These are phyloP conservation scores for Monosporascus sp. DNA, from an alignment of 2,329 filamentous ascomycete genomes.

Conservation along the genomic window DNA sequence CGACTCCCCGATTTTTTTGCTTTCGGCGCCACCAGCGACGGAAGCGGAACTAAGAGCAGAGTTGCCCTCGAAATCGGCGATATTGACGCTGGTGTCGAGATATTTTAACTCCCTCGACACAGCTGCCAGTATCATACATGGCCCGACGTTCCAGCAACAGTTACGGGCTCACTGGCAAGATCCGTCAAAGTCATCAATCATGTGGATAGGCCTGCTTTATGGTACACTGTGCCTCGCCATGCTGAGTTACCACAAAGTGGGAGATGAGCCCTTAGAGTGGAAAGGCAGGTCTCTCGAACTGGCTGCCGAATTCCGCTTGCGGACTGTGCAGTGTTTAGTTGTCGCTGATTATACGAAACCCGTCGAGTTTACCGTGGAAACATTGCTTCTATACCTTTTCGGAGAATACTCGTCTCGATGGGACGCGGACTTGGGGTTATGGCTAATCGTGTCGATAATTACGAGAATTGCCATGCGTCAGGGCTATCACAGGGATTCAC, in stretches of 20 bases:
- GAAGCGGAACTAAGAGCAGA: conserved; percentile 74
- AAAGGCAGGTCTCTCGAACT: conserved; percentile 59
- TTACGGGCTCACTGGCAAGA: conserved; percentile 64
- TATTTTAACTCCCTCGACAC: conserved; percentile 83
- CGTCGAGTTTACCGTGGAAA: conserved; percentile 71
- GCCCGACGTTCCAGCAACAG: conserved; percentile 77
- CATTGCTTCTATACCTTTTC: conserved; percentile 69
- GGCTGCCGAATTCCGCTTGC: conserved; percentile 60
- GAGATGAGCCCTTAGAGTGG: conserved; percentile 76
- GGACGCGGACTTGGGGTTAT: conserved; percentile 68
- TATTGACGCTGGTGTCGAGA: conserved; percentile 79
- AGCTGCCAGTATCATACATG: conserved; percentile 71
- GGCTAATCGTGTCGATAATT: conserved; percentile 51
- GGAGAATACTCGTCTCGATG: conserved; percentile 69
- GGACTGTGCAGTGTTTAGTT: conserved; percentile 74
- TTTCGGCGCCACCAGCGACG: conserved; percentile 67
- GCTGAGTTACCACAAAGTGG: conserved; percentile 73
- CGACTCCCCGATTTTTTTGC: conserved; percentile 71
- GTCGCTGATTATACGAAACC: conserved; percentile 74
- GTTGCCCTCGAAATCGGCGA: conserved; percentile 74
- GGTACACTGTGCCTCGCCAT: conserved; percentile 72
- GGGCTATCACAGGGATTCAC: conserved; percentile 75
- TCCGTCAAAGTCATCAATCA: conserved; percentile 65
- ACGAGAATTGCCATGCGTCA: conserved; percentile 60
- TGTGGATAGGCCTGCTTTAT: conserved; percentile 76